phyloP scores from a whole-genome alignment of 371 early-diverging fungal species.

The Blyttiomyces sp. region DNA sequence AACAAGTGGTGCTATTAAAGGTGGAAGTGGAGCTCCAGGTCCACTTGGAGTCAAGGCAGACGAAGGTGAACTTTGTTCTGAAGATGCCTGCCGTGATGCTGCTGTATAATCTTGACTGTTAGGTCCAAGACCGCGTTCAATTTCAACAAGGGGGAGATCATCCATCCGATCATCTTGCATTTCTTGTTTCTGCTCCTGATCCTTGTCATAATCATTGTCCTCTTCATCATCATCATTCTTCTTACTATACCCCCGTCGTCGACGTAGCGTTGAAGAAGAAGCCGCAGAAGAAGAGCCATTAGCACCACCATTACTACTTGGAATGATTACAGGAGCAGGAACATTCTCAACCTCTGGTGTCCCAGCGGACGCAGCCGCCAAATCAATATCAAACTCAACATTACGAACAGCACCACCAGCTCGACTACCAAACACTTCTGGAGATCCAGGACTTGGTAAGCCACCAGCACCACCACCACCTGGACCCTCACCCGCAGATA shows the following conservation, averaged over 20 bases:
- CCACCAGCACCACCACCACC: neutral
- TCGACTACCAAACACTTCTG: neutral
- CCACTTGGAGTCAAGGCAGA: neutral
- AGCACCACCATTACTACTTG: too few species aligned
- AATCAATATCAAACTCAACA: too few species aligned
- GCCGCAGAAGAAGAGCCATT: too few species aligned
- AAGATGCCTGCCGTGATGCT: neutral
- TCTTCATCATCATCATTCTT: too few species aligned
- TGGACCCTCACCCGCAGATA: neutral
- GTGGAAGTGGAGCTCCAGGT: neutral
- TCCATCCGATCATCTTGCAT: neutral
- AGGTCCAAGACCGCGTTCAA: neutral
- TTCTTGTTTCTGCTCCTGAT: neutral
- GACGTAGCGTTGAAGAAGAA: too few species aligned
- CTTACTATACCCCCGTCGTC: too few species aligned
- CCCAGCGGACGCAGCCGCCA: too few species aligned
- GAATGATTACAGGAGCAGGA: too few species aligned
- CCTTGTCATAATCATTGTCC: too few species aligned
- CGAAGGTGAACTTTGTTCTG: neutral
- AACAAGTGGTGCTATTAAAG: neutral
- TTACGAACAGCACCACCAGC: neutral
- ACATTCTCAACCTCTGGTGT: too few species aligned
- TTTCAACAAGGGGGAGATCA: neutral
- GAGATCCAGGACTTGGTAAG: neutral
- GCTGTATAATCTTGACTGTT: neutral